phyloP scores from a whole-genome alignment of 208 protist genomes.

The Acanthamoeba lenticulata region DNA sequence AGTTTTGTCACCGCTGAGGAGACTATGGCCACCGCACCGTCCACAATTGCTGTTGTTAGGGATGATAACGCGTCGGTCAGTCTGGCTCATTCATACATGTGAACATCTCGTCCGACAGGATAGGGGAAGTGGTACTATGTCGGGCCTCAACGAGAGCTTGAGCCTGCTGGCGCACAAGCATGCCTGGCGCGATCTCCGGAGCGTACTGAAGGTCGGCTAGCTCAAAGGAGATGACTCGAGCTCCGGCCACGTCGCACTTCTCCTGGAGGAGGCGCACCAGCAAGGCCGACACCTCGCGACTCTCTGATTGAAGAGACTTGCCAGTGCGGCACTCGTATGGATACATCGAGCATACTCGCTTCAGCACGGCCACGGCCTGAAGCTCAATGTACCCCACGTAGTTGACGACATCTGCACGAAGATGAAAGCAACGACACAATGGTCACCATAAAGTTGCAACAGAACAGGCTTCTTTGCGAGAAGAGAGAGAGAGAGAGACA shows the following conservation, averaged over 20 bases:
- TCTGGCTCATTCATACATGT: background rate
- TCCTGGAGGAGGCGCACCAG: background rate
- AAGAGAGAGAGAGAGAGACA: background rate
- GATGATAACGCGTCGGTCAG: background rate
- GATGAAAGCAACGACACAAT: background rate
- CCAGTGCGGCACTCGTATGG: background rate
- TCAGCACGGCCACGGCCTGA: constrained; percentile 9
- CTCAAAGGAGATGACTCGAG: constrained; percentile 19
- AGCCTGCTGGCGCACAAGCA: constrained; percentile 49
- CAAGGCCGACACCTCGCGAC: background rate
- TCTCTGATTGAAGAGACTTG: constrained; percentile 46
- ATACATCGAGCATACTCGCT: constrained; percentile 23
- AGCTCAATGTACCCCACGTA: background rate
- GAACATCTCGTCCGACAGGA: too few relatives aligned
- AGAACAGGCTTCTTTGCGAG: background rate
- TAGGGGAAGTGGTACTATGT: background rate
- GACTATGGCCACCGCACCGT: background rate
- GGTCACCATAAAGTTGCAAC: background rate
- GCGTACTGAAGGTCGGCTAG: constrained; percentile 62
- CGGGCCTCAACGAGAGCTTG: constrained; percentile 42
- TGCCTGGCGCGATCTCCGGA: constrained; percentile 55
- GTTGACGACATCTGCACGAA: background rate
- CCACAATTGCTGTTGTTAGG: background rate
- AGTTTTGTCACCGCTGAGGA: background rate
- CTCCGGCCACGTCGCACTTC: background rate